Evolutionary conservation across 2,329 filamentous ascomycete species (phyloP).

Genomic region (Fusarium tricinctum): DNA sequence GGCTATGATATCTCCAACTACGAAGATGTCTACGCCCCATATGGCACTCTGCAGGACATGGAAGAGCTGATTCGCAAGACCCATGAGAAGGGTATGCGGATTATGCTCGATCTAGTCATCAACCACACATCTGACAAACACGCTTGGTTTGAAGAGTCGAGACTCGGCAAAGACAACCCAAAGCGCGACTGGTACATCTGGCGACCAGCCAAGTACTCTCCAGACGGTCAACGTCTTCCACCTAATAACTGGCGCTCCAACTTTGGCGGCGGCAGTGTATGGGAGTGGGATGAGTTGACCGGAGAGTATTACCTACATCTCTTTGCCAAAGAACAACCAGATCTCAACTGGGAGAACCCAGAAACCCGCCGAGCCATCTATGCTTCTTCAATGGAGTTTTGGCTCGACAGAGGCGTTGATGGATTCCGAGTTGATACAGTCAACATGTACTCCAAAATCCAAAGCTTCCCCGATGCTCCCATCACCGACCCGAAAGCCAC

Average conservation of each 20-base stretch:
- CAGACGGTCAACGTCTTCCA: constrained; percentile 72
- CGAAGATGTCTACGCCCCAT: constrained; percentile 45
- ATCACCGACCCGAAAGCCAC: constrained; percentile 61
- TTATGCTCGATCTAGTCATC: constrained; percentile 48
- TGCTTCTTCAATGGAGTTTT: constrained; percentile 80
- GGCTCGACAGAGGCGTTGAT: constrained; percentile 80
- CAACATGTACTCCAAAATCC: constrained; percentile 78
- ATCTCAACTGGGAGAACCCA: constrained; percentile 86
- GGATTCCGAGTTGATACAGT: constrained; percentile 83
- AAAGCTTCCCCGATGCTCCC: constrained; percentile 70
- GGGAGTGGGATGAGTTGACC: constrained; percentile 80
- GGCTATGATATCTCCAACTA: constrained; percentile 48
- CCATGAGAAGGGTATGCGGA: constrained; percentile 42
- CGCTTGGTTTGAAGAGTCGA: constrained; percentile 47
- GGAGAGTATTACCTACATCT: constrained; percentile 83
- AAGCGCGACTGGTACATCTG: constrained; percentile 74
- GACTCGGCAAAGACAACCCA: constrained; percentile 33
- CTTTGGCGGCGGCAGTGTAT: constrained; percentile 72
- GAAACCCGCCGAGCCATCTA: constrained; percentile 78
- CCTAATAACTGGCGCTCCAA: constrained; percentile 82
- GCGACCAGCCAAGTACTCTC: constrained; percentile 63
- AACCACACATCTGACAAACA: constrained; percentile 48
- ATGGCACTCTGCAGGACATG: constrained; percentile 47
- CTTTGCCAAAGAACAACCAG: constrained; percentile 82
- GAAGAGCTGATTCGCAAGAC: constrained; percentile 45